Evolutionary conservation across 108 stramenopile species (phyloP), one percentile per base, ranked within the genome.

Genomic region (Skeletonema marinoi): DNA sequence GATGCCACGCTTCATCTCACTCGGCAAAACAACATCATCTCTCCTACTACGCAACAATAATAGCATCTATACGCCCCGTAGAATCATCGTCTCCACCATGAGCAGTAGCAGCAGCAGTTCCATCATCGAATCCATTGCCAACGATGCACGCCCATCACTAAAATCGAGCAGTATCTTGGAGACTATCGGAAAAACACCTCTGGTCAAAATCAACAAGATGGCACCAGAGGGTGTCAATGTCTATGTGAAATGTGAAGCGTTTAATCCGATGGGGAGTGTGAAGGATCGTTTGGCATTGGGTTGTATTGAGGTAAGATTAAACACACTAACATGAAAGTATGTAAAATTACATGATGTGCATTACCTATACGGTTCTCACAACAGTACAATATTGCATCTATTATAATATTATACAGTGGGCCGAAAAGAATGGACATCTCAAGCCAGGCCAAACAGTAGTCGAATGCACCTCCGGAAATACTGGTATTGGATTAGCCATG

Each of bases 391-490:
- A 11, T 41, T 41, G 0, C 10, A 41, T 41, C 39, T 41, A 35
- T 35, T 35, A 6, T 6, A 35, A 41, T 41, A 41, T 41, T 36
- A 36, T 41, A 41, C 2, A 41, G 39, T 41, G 95, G 97, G 97
- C 16, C 94, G 94, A 70, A 96, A 95, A 1, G 97, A 96, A 73
- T 36, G 94, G 95, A 12, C 59, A 79, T 60, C 69, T 96, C 61
- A 82, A 75, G 39, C 87, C 88, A 5, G 97, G 97, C 4, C 70
- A 92, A 41, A 93, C 92, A 1, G 90, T 96, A 33, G 82, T 97
- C 7, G 97, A 96, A 66, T 92, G 92, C 21, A 92, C 93, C 3
- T 85, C 82, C 3, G 97, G 97, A 5, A 96, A 95, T 68, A 96
- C 96, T 0, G 97, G 97, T 9, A 95, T 96, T 46, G 89, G 88